Percentiles rank a stretch among this genome's conserved stretches.
Conservation (phyloP, 352 stramenopile genomes). For the Peronospora destructor region DNA sequence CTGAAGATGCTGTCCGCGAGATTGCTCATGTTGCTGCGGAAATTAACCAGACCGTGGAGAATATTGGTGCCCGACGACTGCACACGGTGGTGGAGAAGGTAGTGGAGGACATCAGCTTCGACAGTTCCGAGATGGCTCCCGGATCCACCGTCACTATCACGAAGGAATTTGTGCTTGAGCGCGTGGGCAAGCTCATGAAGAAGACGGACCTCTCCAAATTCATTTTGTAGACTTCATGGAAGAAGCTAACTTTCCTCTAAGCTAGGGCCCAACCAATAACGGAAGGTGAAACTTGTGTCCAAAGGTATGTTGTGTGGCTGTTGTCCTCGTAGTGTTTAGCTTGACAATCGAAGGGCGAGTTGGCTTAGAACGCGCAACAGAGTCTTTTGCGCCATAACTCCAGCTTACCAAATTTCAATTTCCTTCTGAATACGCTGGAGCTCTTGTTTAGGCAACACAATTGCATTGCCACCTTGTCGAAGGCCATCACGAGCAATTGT, state of each 20-base stretch:
- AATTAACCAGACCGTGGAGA: slow-evolving; percentile 96
- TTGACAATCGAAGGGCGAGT: not conserved
- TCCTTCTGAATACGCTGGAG: slow-evolving; percentile 66
- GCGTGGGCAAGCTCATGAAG: slow-evolving; percentile 91
- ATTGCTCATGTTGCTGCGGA: slow-evolving; percentile 92
- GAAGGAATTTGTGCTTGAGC: slow-evolving; percentile 91
- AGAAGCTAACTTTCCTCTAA: slow-evolving; percentile 8
- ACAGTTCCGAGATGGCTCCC: slow-evolving; percentile 89
- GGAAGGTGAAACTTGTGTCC: slow-evolving; percentile 18
- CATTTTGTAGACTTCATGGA: slow-evolving; percentile 89
- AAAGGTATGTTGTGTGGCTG: not conserved
- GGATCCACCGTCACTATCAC: slow-evolving; percentile 87
- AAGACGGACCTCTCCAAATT: slow-evolving; percentile 96
- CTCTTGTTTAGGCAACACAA: slow-evolving; percentile 57
- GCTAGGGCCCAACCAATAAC: slow-evolving; percentile 13
- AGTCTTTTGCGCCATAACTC: not conserved
- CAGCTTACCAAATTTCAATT: slow-evolving; percentile 70
- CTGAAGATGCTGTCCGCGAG: slow-evolving; percentile 95
- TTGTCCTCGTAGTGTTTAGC: not conserved
- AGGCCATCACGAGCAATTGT: slow-evolving; percentile 44
- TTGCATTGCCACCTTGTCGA: slow-evolving; percentile 32
- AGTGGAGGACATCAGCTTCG: slow-evolving; percentile 98
- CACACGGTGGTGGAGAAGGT: slow-evolving; percentile 98
- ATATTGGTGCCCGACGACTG: slow-evolving; percentile 97
- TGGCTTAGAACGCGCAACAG: not conserved